A percentile compares a stretch with the other conserved stretches of the same genome.
These are phyloP conservation scores for Sporothrix inflata DNA, from an alignment of 2,329 filamentous ascomycete genomes.

Conservation along the genomic window DNA sequence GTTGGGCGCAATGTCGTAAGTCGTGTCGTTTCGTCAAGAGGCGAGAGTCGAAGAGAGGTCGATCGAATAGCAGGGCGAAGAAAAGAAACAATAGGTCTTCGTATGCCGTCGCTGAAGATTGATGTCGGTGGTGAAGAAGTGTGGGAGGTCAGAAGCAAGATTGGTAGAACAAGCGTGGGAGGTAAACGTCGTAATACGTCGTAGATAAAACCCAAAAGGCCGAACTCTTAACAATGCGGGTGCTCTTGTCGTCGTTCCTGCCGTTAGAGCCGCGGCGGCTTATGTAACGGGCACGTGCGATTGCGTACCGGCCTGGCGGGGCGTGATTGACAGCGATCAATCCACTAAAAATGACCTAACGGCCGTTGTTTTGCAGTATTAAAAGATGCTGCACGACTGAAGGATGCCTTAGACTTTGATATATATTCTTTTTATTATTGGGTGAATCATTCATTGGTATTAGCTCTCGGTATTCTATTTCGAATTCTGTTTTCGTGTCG, in stretches of 20 bases:
- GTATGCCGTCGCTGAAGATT: background rate
- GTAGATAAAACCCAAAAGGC: background rate
- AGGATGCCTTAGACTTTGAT: background rate
- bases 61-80: background rate
- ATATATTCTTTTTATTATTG: background rate
- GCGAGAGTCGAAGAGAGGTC: background rate
- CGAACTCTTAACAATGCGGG: background rate
- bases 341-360: background rate
- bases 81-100: background rate
- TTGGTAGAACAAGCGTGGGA: background rate
- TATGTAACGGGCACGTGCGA: conserved; percentile 19
- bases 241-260: background rate
- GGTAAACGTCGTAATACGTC: background rate
- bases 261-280: background rate
- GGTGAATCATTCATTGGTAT: conserved; percentile 1
- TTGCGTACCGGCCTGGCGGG: background rate
- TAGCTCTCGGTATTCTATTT: conserved; percentile 14
- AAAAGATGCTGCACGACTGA: too few relatives aligned
- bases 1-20: background rate
- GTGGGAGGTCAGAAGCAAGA: background rate
- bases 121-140: background rate
- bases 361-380: background rate
- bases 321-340: background rate
- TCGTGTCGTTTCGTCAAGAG: too few relatives aligned
- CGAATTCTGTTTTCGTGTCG: background rate